Evolutionary conservation across 2,329 filamentous ascomycete species (phyloP), one percentile per base, ranked within the genome.

Genomic region (Xylaria sp.): DNA sequence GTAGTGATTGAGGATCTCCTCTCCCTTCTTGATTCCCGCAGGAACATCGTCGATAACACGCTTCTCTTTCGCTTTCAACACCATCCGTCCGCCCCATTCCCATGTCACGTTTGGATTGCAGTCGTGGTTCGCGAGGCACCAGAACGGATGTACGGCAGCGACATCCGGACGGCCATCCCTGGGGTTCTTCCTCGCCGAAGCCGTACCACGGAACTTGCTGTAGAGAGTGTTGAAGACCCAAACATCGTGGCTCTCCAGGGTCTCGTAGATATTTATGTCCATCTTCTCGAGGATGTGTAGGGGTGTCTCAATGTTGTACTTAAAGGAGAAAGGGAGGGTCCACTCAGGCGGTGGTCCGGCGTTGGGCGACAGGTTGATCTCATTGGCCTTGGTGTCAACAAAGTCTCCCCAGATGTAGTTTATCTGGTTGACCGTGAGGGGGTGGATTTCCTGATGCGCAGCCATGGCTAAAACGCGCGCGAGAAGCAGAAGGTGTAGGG

Each of bases 71-170:
- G 84, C 83, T 78, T 79, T 84, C 61, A 94, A 83, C 42, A 84
- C 82, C 82, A 94, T 92, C 55, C 82, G 82, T 0, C 89, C 90
- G 34, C 88, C 86, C 91, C 92, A 97, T 69, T 96, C 90, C 94
- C 94, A 99, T 2, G 84, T 84, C 46, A 97, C 92, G 73, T 96
- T 97, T 7, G 94, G 94, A 71, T 96, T 87, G 75, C 94, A 99
- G 72, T 92, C 91, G 73, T 99, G 94, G 70, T 99, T 99, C 34
- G 93, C 92, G 35, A 97, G 80, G 75, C 92, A 97, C 92, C 94
- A 99, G 67, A 96, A 85, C 1, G 93, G 92, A 75, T 97, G 92
- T 34, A 97, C 92, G 34, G 93, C 93, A 34, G 91, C 91, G 3
- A 96, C 89, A 69, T 97, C 94, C 0, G 94, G 93, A 8, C 90